These are phyloP conservation scores for Vachellia collinsii DNA, from an alignment of 306 rosid genomes.

Conservation along the genomic window DNA sequence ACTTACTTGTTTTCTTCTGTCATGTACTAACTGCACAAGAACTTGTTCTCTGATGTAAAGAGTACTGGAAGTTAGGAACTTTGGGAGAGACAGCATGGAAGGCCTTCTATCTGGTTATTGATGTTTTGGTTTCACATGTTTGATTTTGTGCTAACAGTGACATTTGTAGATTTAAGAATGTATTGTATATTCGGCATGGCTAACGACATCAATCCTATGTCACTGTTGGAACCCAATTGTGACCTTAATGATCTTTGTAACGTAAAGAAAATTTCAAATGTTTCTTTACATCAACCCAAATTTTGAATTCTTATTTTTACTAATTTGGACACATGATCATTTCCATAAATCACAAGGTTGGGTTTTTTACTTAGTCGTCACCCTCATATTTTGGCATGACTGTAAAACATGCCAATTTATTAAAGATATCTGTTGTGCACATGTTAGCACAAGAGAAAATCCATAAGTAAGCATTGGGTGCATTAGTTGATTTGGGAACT, in stretches of 20 bases:
- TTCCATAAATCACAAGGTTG: conserved; percentile 12
- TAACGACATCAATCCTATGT: conserved; percentile 8
- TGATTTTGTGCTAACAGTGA: conserved; percentile 22
- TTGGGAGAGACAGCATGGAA: neutral
- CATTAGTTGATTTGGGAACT: conserved; percentile 5
- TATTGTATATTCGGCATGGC: conserved; percentile 30
- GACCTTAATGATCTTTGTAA: neutral
- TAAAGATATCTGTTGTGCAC: neutral
- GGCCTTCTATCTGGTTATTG: conserved; percentile 19
- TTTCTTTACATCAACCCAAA: neutral
- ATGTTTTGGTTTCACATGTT: conserved; percentile 23
- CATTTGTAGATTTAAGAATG: conserved; percentile 24
- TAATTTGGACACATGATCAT: conserved; percentile 1
- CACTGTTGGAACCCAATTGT: neutral
- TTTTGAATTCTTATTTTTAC: conserved; percentile 18
- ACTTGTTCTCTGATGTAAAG: conserved; percentile 17
- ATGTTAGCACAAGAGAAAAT: conserved; percentile 13
- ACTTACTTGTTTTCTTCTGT: conserved; percentile 37
- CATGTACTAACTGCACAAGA: conserved; percentile 25
- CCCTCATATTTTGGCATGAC: conserved; percentile 21
- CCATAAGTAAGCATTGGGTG: conserved; percentile 16
- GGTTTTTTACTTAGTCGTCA: conserved; percentile 16
- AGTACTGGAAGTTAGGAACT: neutral
- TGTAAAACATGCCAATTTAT: neutral
- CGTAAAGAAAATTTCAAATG: neutral